Percentiles rank a stretch among this genome's conserved stretches.
Conservation (phyloP, 1,139 yeast genomes). For the Nakaseomyces kungkrabaensis region DNA sequence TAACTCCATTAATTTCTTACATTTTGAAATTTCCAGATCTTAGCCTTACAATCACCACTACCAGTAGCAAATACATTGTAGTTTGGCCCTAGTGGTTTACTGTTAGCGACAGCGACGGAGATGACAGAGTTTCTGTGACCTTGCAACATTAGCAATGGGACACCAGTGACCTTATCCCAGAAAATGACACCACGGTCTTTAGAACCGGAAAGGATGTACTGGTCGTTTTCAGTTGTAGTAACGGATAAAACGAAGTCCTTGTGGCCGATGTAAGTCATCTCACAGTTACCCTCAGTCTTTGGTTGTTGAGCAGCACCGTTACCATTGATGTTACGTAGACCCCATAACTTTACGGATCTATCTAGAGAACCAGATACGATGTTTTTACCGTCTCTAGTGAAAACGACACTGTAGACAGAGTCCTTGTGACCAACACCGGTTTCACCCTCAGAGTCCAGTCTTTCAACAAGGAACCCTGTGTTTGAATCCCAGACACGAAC, state of each 20-base stretch:
- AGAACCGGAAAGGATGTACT: constrained; percentile 87
- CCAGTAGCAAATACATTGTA: constrained; percentile 87
- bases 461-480: constrained; percentile 85
- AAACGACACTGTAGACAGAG: constrained; percentile 90
- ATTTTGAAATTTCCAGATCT: constrained; percentile 61
- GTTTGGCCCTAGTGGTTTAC: constrained; percentile 49
- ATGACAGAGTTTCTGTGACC: constrained; percentile 96
- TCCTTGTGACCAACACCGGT: constrained; percentile 92
- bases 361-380: constrained; percentile 93
- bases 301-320: constrained; percentile 30
- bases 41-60: constrained; percentile 93
- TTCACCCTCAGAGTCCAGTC: constrained; percentile 83
- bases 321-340: constrained; percentile 44
- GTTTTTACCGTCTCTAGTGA: constrained; percentile 84
- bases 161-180: constrained; percentile 92
- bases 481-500: constrained; percentile 97
- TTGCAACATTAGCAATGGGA: constrained; percentile 89
- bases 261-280: constrained; percentile 90
- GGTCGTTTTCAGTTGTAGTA: constrained; percentile 88
- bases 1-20: background rate
- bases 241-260: constrained; percentile 92
- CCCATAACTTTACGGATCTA: constrained; percentile 94
- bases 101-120: constrained; percentile 82
- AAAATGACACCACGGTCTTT: constrained; percentile 95
- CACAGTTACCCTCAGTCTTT: constrained; percentile 51